Base-by-base conservation (phyloP, 495 filamentous ascomycete genomes). In the Podospora fimiseda region DNA sequence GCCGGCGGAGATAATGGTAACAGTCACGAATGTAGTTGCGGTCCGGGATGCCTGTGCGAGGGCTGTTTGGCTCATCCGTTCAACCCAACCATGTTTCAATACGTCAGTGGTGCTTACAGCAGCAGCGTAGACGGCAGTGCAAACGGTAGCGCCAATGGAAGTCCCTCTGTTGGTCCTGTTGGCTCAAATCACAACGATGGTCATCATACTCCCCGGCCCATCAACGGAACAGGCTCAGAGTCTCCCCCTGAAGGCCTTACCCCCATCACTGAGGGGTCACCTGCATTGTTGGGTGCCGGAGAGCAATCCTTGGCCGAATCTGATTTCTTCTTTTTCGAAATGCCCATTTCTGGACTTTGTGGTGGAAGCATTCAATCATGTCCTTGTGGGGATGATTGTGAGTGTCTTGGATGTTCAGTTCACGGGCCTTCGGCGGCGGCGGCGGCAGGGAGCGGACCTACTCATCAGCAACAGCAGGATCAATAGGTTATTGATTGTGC, bases 21-120 rank as follows among this genome's bases (percentile, higher is more conserved):
- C 7, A 67, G 63, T 23, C 73, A 86, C 53, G 67, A 80, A 45
- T 84, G 88, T 66, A 60, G 69, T 58, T 84, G 89, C 63, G 80
- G 89, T 55, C 72, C 84, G 44, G 71, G 72, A 0, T 90, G 87
- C 58, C 70, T 84, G 52, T 90, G 87, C 57, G 59, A 88, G 20
- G 84, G 80, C 18, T 90, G 87, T 59, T 66, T 79, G 19, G 73
- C 77, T 36, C 87, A 90, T 60, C 87, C 86, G 3, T 89, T 81
- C 63, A 90, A 90, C 60, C 69, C 78, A 18, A 76, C 80, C n/a
- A 88, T 83, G n/a, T 71, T 73, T 37, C 72, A 84, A 41, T 85
- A 84, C 60, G 80, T 89, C 30, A 62, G 57, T 37, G 57, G 60
- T 6, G 64, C 64, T 24, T 59, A 66, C 55, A 50, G n/a, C 48